Base-by-base conservation (phyloP, 129 eudicot genomes). In the Artemisia tridentata region DNA sequence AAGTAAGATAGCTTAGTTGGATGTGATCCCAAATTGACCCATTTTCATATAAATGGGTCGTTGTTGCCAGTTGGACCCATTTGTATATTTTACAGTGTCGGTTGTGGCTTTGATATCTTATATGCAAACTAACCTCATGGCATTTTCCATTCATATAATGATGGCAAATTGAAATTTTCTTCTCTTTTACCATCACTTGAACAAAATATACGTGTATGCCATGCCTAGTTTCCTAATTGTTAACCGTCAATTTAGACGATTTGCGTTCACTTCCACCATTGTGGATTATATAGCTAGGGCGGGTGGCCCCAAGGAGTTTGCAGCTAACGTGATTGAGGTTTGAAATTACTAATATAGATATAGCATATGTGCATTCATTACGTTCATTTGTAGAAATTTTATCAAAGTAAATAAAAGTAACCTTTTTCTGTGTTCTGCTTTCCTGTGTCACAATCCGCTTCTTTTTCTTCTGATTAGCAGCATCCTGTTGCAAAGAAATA, bases 121-220 rank as follows among this genome's bases (percentile, higher is more conserved):
- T n/a, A n/a, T n/a, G n/a, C n/a, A n/a, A n/a, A n/a, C n/a, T n/a
- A 49, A 92, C 98, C 96, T 93, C 95, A 19, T 85, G 84, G 80
- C 98, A 93, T 84, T 96, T 87, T 73, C 98, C 98, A 16, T 75
- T 23, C 50, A 86, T 58, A 80, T 85, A 89, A 75, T 93, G 98
- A 15, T 92, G 90, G 73, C 98, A 93, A 73, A 64, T 64, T 31
- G 60, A 12, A 43, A 85, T 76, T 23, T 74, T 67, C 64, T 87
- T 89, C 64, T 86, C 90, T 79, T 82, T 92, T 75, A 74, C 20
- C 60, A 86, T 72, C 0, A 90, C 83, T 85, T 60, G 77, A 70
- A 89, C n/a, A 56, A 71, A 2, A 56, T 70, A 52, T 14, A 55
- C 11, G 3, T 3, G 31, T 5, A 21, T 21, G 23, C 23, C 23